Base-by-base conservation (phyloP, 257 asterid genomes). In the Fraxinus excelsior region DNA sequence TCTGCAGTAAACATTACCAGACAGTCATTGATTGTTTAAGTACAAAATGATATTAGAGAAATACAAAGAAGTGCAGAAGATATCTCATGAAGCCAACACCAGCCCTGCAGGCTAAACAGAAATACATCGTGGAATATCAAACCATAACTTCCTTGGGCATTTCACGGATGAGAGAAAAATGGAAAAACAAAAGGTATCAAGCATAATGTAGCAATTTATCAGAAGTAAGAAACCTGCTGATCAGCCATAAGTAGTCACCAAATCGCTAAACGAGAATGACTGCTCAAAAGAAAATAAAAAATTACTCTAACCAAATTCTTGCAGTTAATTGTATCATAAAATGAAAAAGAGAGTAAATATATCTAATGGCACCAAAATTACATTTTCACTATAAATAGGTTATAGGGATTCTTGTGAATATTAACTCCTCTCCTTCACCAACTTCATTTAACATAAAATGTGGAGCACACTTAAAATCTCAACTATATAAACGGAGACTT, bases 1-100 rank as follows among this genome's bases (percentile, higher is more conserved):
- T 93, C 98, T 93, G 89, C 85, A 83, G 75, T 56, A 72, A 70
- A 80, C 81, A 80, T 16, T 11, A 76, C 65, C 74, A 37, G 69
- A 42, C 18, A 12, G 66, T 31, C 14, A 71, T 66, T 42, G 44
- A 14, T 60, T 62, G 49, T 58, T 74, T 25, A 77, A 12, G 70
- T 31, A 67, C 23, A 26, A 44, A 25, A 42, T 13, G 4, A 12
- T 12, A 40, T 2, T 3, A 71, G 37, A 42, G 13, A 42, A 25
- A 71, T 25, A 46, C 14, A 42, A 42, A 42, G 75, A 42, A 13
- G 42, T 40, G 13, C 16, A 44, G 28, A 46, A 28, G 21, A 11
- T 12, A 25, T 26, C 40, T 71, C 65, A 28, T 28, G 23, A 46
- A 71, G 23, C 14, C 28, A 11, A 19, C 62, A 71, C 34, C 5